These are phyloP conservation scores for Hevea brasiliensis DNA, from an alignment of 345 rosid species.

Conservation along the genomic window DNA sequence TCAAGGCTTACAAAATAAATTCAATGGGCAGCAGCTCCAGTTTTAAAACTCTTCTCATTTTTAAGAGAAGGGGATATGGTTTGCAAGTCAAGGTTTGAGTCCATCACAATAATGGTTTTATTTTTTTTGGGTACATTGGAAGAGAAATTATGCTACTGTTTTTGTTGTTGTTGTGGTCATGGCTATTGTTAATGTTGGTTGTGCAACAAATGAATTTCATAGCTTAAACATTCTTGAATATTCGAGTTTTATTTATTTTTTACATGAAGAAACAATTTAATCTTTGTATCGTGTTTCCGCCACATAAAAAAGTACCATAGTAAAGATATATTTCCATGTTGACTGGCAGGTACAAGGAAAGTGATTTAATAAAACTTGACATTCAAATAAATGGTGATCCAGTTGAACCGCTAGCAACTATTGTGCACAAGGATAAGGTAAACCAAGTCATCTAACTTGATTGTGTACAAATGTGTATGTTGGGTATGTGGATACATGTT, in stretches of 20 bases:
- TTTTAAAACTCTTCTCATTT: too few relatives aligned
- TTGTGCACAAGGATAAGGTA: conserved; percentile 95
- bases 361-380: conserved; percentile 84
- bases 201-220: background rate
- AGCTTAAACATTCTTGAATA: background rate
- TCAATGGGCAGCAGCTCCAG: too few relatives aligned
- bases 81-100: too few relatives aligned
- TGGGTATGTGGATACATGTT: background rate
- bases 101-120: too few relatives aligned
- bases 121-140: too few relatives aligned
- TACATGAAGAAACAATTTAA: too few relatives aligned
- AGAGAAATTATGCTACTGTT: too few relatives aligned
- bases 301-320: background rate
- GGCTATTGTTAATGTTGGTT: background rate
- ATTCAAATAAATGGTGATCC: conserved; percentile 77
- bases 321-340: conserved; percentile 3
- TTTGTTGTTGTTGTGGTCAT: background rate
- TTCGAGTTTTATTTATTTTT: background rate
- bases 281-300: background rate
- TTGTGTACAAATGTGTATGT: too few relatives aligned
- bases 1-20: too few relatives aligned
- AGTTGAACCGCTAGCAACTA: conserved; percentile 90
- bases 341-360: conserved; percentile 71
- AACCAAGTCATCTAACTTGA: conserved; percentile 2
- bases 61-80: too few relatives aligned